Base-by-base conservation (phyloP, 2,329 filamentous ascomycete genomes). In the Botrytis fabae region DNA sequence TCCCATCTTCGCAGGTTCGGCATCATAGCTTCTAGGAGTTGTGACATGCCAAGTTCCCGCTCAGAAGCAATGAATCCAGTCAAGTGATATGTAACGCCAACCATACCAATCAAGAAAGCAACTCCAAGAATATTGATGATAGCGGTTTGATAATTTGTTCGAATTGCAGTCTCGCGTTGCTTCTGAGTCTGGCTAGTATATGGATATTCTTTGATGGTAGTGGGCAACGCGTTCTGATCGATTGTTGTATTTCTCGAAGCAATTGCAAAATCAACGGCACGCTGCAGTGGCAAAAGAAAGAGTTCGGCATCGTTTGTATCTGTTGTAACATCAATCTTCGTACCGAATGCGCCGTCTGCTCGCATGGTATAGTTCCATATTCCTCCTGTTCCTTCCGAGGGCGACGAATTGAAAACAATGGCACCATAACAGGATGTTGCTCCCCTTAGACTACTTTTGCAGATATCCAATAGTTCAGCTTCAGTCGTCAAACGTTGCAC, bases 1-100 rank as follows among this genome's bases (percentile, higher is more conserved):
- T 93, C 86, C 93, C 93, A 97, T 61, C 88, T 85, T 66, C 86
- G 86, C 71, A 87, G 86, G 72, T 93, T 93, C 0, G 93, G 92
- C 86, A 96, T 95, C 93, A 97, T 97, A 71, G 93, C 92, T 82
- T 98, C 95, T 61, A 98, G 89, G 42, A 98, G 85, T 75, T 94
- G 93, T 7, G 93, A 93, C 88, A 97, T 96, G 73, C 94, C 95
- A 25, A 90, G 85, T 83, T 98, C 95, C 72, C 95, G 86, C 82
- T 98, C 95, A 2, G 91, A 90, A 12, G 95, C 94, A 80, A 97
- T 91, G 78, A 95, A 90, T 14, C 95, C 95, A 0, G 93, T 93
- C 73, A 97, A 85, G 79, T 98, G 94, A 80, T 97, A 98, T 54
- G 91, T 91, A 40, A 97, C 88, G 71, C 93, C 93, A 63, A 96